A percentile compares a stretch with the other conserved stretches of the same genome.
phyloP scores from a whole-genome alignment of 1,139 yeast genomes.

The Sugiyamaella grinbergsii region DNA sequence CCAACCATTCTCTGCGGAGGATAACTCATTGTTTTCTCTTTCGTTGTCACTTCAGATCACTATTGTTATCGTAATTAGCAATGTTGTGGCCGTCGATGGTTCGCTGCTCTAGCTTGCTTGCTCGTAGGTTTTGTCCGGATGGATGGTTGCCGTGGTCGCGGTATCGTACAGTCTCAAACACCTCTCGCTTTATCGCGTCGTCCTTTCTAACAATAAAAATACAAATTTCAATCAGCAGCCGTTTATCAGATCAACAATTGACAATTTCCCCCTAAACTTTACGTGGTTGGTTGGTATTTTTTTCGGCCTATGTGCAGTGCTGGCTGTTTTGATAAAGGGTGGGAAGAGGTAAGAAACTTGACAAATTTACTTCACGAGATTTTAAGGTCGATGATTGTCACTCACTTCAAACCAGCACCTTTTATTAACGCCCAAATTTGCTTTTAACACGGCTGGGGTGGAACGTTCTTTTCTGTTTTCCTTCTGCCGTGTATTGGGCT shows the following conservation, averaged over 20 bases:
- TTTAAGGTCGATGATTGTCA: conserved; percentile 7
- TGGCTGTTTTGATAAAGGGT: neutral
- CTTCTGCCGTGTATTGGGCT: conserved; percentile 3
- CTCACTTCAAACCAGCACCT: conserved; percentile 9
- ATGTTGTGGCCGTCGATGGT: neutral
- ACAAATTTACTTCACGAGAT: conserved; percentile 18
- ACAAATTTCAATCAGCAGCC: no score
- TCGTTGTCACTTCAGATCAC: no score
- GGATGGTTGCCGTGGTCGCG: neutral
- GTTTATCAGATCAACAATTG: conserved; percentile 5
- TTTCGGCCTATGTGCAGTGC: neutral
- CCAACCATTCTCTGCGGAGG: conserved; percentile 33
- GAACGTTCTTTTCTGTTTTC: neutral
- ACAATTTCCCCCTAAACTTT: neutral
- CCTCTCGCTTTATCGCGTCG: conserved; percentile 9
- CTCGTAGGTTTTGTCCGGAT: no score
- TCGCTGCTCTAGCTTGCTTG: no score
- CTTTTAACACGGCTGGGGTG: conserved; percentile 15
- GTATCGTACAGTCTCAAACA: neutral
- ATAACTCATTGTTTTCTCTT: conserved; percentile 30
- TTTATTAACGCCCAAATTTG: conserved; percentile 12
- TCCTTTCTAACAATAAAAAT: conserved; percentile 2
- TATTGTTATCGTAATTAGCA: neutral
- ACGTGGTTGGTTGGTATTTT: neutral
- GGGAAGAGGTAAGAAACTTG: conserved; percentile 7